phyloP scores from a whole-genome alignment of 257 asterid genomes.

The Lithospermum erythrorhizon region DNA sequence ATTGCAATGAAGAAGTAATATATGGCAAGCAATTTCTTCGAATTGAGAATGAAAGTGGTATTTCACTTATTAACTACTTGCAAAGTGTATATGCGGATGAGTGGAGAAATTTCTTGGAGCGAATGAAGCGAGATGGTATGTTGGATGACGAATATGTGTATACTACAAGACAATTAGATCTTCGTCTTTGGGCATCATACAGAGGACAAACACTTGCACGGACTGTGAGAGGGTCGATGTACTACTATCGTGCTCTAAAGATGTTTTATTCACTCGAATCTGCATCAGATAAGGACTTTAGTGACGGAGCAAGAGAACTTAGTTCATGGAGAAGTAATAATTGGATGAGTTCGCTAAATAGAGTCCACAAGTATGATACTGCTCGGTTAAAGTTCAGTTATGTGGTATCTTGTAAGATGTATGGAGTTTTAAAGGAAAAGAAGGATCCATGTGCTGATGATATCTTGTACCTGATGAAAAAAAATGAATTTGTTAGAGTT shows the following conservation, averaged over 20 bases:
- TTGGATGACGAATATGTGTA: slow-evolving; percentile 57
- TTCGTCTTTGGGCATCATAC: slow-evolving; percentile 91
- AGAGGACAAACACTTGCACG: slow-evolving; percentile 96
- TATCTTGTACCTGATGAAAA: slow-evolving; percentile 73
- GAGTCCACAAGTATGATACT: slow-evolving; percentile 95
- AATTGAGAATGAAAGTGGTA: slow-evolving; percentile 96
- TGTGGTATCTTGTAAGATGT: slow-evolving; percentile 93
- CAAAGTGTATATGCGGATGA: slow-evolving; percentile 90
- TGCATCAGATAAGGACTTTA: slow-evolving; percentile 96
- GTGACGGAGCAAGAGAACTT: slow-evolving; percentile 73
- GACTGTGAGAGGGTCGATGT: slow-evolving; percentile 99
- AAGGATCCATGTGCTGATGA: slow-evolving; percentile 95
- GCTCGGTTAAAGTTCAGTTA: slow-evolving; percentile 86
- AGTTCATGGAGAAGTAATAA: slow-evolving; percentile 61
- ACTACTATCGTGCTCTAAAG: slow-evolving; percentile 93
- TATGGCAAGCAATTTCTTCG: slow-evolving; percentile 87
- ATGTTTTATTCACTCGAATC: slow-evolving; percentile 95
- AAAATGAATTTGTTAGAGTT: slow-evolving; percentile 91
- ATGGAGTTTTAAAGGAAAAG: slow-evolving; percentile 91
- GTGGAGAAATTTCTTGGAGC: slow-evolving; percentile 82
- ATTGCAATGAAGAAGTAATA: slow-evolving; percentile 88
- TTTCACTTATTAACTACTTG: slow-evolving; percentile 82
- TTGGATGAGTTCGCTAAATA: slow-evolving; percentile 54
- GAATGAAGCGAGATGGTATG: slow-evolving; percentile 89
- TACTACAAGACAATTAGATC: slow-evolving; percentile 71